Conservation (phyloP, 805 yeast species). For the Brettanomyces naardenensis region DNA sequence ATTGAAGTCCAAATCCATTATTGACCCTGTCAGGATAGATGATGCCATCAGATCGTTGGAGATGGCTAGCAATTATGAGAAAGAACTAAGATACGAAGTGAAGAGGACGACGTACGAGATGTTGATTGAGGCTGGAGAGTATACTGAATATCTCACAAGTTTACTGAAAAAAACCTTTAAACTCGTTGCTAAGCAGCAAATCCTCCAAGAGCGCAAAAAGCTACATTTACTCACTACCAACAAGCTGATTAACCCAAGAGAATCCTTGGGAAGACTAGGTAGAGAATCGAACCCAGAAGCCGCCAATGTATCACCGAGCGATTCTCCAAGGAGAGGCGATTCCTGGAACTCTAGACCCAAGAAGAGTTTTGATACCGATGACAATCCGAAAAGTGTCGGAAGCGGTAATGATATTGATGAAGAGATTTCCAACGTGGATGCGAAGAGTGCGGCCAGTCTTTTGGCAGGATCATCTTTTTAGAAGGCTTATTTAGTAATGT, state of each 20-base stretch:
- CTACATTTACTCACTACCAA: slow-evolving; percentile 59
- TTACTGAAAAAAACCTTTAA: slow-evolving; percentile 44
- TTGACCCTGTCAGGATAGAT: slow-evolving; percentile 83
- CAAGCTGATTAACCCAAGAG: slow-evolving; percentile 30
- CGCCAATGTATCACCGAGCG: not conserved
- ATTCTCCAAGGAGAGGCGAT: slow-evolving; percentile 12
- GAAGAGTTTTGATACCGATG: slow-evolving; percentile 14
- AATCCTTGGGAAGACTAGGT: slow-evolving; percentile 64
- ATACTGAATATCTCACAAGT: slow-evolving; percentile 48
- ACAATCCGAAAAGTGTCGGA: not conserved
- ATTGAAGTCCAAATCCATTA: slow-evolving; percentile 61
- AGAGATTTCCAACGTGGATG: slow-evolving; percentile 44
- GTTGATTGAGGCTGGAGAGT: slow-evolving; percentile 61
- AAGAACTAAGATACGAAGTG: slow-evolving; percentile 67
- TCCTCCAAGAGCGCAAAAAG: slow-evolving; percentile 81
- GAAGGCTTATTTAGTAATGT: not conserved
- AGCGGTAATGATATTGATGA: slow-evolving; percentile 6
- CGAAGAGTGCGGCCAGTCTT: slow-evolving; percentile 74
- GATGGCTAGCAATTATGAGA: slow-evolving; percentile 68
- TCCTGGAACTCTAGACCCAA: slow-evolving; percentile 29
- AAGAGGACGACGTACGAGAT: slow-evolving; percentile 80
- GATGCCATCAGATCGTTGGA: slow-evolving; percentile 80
- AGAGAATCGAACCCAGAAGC: slow-evolving; percentile 49
- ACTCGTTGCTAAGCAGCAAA: slow-evolving; percentile 56
- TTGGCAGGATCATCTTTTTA: slow-evolving; percentile 71